Evolutionary conservation across 352 stramenopile species (phyloP), one percentile per base, ranked within the genome.

Genomic region (Globisporangium alternatum): DNA sequence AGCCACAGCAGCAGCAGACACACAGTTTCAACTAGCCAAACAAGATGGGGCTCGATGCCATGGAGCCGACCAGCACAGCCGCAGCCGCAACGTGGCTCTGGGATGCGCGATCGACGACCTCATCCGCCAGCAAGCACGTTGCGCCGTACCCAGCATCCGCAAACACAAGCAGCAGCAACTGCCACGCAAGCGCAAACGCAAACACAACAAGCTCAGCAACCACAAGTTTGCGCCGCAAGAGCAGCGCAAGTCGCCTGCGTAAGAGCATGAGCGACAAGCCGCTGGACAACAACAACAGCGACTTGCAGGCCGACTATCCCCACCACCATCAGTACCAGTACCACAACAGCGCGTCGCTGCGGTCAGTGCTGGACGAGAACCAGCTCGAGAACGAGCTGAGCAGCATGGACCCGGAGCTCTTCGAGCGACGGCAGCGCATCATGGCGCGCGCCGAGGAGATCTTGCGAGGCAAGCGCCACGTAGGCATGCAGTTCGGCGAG

Each of bases 381-480:
- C 62, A 67, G 5, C 21, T 12, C 15, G 62, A 74, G 51, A 43
- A 48, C 48, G 56, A 45, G 56, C 25, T 28, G 9, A 63, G 72
- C 25, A 47, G 72, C 56, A 57, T 72, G 49, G 76, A 79, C 35
- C 61, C 79, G 41, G 68, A 67, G 44, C 15, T 66, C 19, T 13
- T 35, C n/a, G 60, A 52, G 15, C 69, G 75, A 2, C 70, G 77
- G 47, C 65, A 76, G 44, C 49, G 53, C 22, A 89, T 91, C 62
- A 77, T 76, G 56, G 68, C 74, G n/a, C 75, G 76, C 5, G 80
- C 83, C 0, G 83, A 91, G 44, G 76, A 89, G 59, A 91, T 91
- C 52, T 33, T 88, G 58, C 73, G 60, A 37, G 71, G 76, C 53
- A 90, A 90, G 61, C 72, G 69, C n/a, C 78, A 76, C 53, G 79